phyloP scores from a whole-genome alignment of 495 filamentous ascomycete genomes.

The Thozetella sp. region DNA sequence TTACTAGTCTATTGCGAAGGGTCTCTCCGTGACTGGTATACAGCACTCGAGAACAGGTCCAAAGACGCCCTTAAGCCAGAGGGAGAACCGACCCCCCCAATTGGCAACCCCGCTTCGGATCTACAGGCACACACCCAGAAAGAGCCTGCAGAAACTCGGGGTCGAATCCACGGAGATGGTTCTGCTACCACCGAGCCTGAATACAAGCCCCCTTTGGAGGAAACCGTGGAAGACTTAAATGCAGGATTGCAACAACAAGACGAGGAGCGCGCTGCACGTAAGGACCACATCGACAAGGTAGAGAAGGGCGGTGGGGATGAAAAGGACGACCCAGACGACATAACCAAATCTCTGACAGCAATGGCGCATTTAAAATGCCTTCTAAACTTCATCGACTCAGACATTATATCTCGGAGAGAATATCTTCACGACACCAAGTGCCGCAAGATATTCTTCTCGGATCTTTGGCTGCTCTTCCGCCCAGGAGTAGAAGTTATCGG shows the following conservation, averaged over 20 bases:
- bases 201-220: too few species aligned
- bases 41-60: slow-evolving; percentile 14
- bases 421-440: slow-evolving; percentile 8
- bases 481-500: slow-evolving; percentile 33
- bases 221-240: too few species aligned
- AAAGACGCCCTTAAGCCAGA: not conserved
- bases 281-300: too few species aligned
- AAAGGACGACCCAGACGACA: slow-evolving; percentile 9
- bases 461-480: slow-evolving; percentile 42
- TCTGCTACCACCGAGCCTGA: too few species aligned
- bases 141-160: too few species aligned
- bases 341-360: slow-evolving; percentile 17
- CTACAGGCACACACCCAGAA: too few species aligned
- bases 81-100: not conserved
- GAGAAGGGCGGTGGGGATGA: too few species aligned
- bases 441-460: slow-evolving; percentile 28
- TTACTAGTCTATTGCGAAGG: slow-evolving; percentile 17
- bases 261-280: too few species aligned
- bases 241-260: too few species aligned
- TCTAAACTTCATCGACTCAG: slow-evolving; percentile 25
- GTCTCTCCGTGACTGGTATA: slow-evolving; percentile 13
- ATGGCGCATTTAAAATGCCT: slow-evolving; percentile 23
- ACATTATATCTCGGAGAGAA: slow-evolving; percentile 17
- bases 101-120: too few species aligned
- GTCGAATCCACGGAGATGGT: too few species aligned